phyloP scores from a whole-genome alignment of 108 stramenopile species.

The Chaetoceros tenuissimus region DNA sequence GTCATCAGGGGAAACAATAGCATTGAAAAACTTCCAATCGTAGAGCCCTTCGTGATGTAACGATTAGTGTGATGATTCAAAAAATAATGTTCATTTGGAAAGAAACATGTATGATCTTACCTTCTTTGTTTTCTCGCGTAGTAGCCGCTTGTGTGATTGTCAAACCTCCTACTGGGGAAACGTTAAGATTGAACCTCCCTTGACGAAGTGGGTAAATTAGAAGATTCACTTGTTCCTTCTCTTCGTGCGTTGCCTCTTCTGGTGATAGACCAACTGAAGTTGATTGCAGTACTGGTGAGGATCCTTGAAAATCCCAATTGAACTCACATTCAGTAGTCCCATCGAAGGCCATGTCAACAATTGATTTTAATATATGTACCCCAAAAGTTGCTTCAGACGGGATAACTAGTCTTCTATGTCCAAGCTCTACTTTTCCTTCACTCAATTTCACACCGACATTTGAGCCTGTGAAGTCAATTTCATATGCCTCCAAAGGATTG shows the following conservation, averaged over 20 bases:
- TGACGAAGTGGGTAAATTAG: conserved; percentile 72
- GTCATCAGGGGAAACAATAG: conserved; percentile 75
- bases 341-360: conserved; percentile 80
- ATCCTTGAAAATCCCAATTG: conserved; percentile 81
- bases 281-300: conserved; percentile 74
- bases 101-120: background rate
- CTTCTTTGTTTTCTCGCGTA: conserved; percentile 69
- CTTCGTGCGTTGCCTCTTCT: conserved; percentile 58
- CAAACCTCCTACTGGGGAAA: conserved; percentile 82
- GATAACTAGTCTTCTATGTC: conserved; percentile 72
- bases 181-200: conserved; percentile 70
- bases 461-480: conserved; percentile 76
- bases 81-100: background rate
- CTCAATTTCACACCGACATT: conserved; percentile 49
- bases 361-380: conserved; percentile 50
- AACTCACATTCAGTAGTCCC: conserved; percentile 75
- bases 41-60: conserved; percentile 30
- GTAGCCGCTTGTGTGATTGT: conserved; percentile 70
- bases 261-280: conserved; percentile 58
- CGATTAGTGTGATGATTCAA: background rate
- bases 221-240: conserved; percentile 64
- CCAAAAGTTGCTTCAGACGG: conserved; percentile 70
- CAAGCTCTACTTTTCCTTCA: conserved; percentile 61
- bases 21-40: conserved; percentile 89
- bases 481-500: conserved; percentile 85